A percentile compares a stretch with the other conserved stretches of the same genome.
Conservation (phyloP, 441 rosid genomes). For the Erodium moschatum region DNA sequence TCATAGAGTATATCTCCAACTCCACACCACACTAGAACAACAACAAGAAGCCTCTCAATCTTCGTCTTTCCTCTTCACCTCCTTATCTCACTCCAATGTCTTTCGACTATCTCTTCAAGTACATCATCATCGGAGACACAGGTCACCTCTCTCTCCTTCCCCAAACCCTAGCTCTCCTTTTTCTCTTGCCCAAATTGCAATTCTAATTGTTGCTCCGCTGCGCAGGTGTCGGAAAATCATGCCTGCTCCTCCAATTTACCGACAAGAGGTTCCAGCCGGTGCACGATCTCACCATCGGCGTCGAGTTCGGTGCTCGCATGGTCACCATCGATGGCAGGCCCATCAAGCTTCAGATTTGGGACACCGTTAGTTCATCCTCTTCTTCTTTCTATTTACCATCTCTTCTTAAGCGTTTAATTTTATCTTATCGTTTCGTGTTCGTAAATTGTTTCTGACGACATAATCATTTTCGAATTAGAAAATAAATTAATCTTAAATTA, state of each 20-base stretch:
- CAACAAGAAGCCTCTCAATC: background rate
- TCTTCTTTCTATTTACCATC: background rate
- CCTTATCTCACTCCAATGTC: conserved; percentile 32
- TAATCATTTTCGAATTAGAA: too few relatives aligned
- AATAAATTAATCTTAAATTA: too few relatives aligned
- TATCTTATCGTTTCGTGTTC: too few relatives aligned
- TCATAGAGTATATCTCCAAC: background rate
- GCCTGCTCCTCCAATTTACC: conserved; percentile 58
- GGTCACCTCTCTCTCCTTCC: conserved; percentile 25
- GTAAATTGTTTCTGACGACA: too few relatives aligned
- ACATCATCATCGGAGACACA: conserved; percentile 77
- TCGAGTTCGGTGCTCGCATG: conserved; percentile 72
- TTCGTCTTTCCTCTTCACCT: background rate
- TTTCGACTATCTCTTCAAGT: conserved; percentile 75
- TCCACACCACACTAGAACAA: background rate
- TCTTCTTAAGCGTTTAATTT: too few relatives aligned
- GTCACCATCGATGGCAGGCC: conserved; percentile 63
- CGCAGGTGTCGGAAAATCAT: conserved; percentile 63
- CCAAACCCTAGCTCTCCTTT: background rate
- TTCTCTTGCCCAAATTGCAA: too few relatives aligned
- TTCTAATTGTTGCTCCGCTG: conserved; percentile 3
- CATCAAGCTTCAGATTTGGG: conserved; percentile 68
- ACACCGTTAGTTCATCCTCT: conserved; percentile 32
- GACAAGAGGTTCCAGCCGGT: conserved; percentile 74
- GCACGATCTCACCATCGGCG: conserved; percentile 71